Conservation (phyloP, 2,329 filamentous ascomycete species). For the Exophiala phaeomuriformis region DNA sequence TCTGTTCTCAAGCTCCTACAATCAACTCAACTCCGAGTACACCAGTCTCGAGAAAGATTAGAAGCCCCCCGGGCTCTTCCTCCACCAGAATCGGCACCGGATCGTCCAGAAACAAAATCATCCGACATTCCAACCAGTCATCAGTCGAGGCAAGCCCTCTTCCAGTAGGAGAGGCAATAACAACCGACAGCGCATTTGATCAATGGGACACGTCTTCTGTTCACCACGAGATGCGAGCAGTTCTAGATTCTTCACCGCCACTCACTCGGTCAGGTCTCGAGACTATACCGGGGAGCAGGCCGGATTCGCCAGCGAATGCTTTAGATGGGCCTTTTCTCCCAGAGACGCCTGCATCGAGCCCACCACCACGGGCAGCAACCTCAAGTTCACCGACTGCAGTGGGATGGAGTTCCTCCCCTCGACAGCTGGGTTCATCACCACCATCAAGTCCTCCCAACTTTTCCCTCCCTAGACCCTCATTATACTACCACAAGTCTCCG, state of each 20-base stretch:
- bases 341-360: constrained; percentile 16
- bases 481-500: constrained; percentile 9
- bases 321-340: constrained; percentile 26
- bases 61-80: constrained; percentile 18
- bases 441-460: constrained; percentile 28
- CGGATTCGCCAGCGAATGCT: constrained; percentile 25
- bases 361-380: constrained; percentile 19
- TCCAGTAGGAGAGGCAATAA: constrained; percentile 21
- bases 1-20: constrained; percentile 24
- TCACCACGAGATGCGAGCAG: constrained; percentile 25
- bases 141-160: constrained; percentile 21
- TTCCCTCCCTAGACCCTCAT: constrained; percentile 26
- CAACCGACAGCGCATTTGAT: constrained; percentile 25
- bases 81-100: constrained; percentile 16
- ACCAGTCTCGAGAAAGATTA: constrained; percentile 17
- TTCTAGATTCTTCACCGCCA: constrained; percentile 24
- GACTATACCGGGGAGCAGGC: constrained; percentile 27
- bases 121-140: constrained; percentile 23
- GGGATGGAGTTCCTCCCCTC: constrained; percentile 21
- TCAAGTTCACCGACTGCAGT: constrained; percentile 15
- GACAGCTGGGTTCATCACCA: constrained; percentile 21
- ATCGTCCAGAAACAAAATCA: constrained; percentile 19
- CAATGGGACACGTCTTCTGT: constrained; percentile 26
- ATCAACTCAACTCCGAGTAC: constrained; percentile 25
- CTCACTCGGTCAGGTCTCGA: constrained; percentile 20